phyloP scores from a whole-genome alignment of 2,329 filamentous ascomycete genomes.

The Cladosporium sp. region DNA sequence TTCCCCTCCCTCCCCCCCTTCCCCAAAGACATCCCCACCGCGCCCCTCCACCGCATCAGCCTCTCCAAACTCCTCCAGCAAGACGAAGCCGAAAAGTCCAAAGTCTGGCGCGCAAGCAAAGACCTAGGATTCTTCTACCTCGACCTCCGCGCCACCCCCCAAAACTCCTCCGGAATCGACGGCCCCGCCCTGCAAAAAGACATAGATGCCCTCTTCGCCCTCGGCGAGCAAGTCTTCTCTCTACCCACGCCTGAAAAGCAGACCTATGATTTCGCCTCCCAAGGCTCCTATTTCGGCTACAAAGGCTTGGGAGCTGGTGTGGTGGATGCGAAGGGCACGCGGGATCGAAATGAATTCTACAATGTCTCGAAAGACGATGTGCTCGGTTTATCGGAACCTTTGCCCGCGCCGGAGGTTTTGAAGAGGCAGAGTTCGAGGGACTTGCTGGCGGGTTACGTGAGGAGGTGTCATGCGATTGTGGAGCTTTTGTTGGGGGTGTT shows the following conservation, averaged over 20 bases:
- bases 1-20: conserved; percentile 35
- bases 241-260: conserved; percentile 48
- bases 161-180: conserved; percentile 16
- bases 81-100: conserved; percentile 31
- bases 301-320: conserved; percentile 30
- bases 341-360: conserved; percentile 52
- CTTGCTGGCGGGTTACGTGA: conserved; percentile 42
- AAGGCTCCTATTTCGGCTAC: conserved; percentile 52
- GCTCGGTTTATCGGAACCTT: conserved; percentile 33
- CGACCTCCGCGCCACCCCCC: conserved; percentile 35
- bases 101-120: conserved; percentile 36
- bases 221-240: conserved; percentile 45
- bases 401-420: conserved; percentile 43
- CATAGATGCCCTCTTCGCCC: conserved; percentile 42
- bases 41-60: conserved; percentile 37
- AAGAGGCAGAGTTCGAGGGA: conserved; percentile 31
- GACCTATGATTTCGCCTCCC: conserved; percentile 49
- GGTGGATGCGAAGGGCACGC: conserved; percentile 45
- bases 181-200: conserved; percentile 40
- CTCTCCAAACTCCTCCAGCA: conserved; percentile 31
- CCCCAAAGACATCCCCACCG: conserved; percentile 35
- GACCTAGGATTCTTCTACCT: conserved; percentile 56
- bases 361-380: conserved; percentile 54
- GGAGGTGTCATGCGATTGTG: conserved; percentile 42
- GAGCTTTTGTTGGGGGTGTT: conserved; percentile 41